phyloP scores from a whole-genome alignment of 441 rosid genomes.

The Arabidopsis lyrata region DNA sequence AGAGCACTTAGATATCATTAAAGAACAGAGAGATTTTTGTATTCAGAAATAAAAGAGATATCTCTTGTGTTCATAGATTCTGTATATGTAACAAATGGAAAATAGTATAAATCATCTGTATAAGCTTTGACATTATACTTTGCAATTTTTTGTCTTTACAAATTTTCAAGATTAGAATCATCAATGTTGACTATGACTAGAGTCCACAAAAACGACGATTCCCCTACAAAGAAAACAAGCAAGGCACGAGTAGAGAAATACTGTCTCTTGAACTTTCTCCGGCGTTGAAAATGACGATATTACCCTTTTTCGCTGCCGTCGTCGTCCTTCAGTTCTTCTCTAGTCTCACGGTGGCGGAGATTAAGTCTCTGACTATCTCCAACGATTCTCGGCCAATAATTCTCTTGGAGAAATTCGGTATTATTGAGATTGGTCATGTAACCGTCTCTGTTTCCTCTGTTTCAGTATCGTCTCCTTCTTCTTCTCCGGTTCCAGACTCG shows the following conservation, averaged over 20 bases:
- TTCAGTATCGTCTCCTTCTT: slow-evolving; percentile 51
- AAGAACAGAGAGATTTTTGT: slow-evolving; percentile 36
- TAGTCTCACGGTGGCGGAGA: slow-evolving; percentile 62
- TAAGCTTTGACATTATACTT: neutral
- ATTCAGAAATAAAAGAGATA: slow-evolving; percentile 24
- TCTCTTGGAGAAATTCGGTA: slow-evolving; percentile 89
- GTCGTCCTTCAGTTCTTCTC: slow-evolving; percentile 38
- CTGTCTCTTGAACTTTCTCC: too few species aligned
- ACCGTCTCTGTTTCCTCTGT: slow-evolving; percentile 67
- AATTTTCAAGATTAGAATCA: neutral
- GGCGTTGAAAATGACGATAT: slow-evolving; percentile 30
- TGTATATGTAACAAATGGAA: slow-evolving; percentile 7
- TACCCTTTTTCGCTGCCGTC: slow-evolving; percentile 19
- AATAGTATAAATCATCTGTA: neutral
- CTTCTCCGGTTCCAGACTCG: slow-evolving; percentile 48
- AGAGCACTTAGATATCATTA: neutral
- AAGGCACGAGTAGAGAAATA: too few species aligned
- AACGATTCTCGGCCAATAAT: slow-evolving; percentile 80
- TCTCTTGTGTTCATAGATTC: slow-evolving; percentile 7
- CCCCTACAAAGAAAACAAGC: too few species aligned
- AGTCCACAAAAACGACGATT: neutral
- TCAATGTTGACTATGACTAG: slow-evolving; percentile 2
- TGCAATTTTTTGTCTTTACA: too few species aligned
- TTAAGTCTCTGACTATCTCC: slow-evolving; percentile 66
- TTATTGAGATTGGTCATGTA: slow-evolving; percentile 77